Conservation (phyloP, 352 stramenopile species). For the Phytophthora cactorum region DNA sequence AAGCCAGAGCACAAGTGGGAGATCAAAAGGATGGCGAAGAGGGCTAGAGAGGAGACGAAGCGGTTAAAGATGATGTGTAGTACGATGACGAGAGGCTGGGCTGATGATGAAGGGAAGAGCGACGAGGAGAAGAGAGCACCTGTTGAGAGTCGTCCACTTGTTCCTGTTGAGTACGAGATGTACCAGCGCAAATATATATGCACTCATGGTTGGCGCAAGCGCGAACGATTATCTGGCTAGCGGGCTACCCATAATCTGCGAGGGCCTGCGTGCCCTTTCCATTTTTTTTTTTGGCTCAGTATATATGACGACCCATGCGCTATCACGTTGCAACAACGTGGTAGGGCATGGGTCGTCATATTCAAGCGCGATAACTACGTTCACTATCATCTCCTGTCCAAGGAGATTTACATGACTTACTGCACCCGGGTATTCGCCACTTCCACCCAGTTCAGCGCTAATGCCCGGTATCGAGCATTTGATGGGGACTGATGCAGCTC, state of each 20-base stretch:
- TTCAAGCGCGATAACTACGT: not conserved
- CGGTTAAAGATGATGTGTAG: too few species aligned
- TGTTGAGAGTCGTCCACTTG: too few species aligned
- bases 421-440: not conserved
- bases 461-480: not conserved
- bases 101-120: too few species aligned
- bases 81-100: too few species aligned
- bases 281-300: not conserved
- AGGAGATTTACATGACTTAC: not conserved
- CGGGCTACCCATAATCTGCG: not conserved
- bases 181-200: too few species aligned
- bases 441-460: not conserved
- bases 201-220: too few species aligned
- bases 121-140: too few species aligned
- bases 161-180: too few species aligned
- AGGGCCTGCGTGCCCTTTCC: not conserved
- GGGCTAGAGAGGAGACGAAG: too few species aligned
- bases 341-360: not conserved
- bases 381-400: not conserved
- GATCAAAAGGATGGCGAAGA: too few species aligned
- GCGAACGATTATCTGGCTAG: too few species aligned
- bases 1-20: too few species aligned
- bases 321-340: not conserved
- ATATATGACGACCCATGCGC: not conserved
- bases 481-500: not conserved